Evolutionary conservation across 352 stramenopile species (phyloP), one percentile per base, ranked within the genome.

Genomic region (Chrysophaeum taylorii): DNA sequence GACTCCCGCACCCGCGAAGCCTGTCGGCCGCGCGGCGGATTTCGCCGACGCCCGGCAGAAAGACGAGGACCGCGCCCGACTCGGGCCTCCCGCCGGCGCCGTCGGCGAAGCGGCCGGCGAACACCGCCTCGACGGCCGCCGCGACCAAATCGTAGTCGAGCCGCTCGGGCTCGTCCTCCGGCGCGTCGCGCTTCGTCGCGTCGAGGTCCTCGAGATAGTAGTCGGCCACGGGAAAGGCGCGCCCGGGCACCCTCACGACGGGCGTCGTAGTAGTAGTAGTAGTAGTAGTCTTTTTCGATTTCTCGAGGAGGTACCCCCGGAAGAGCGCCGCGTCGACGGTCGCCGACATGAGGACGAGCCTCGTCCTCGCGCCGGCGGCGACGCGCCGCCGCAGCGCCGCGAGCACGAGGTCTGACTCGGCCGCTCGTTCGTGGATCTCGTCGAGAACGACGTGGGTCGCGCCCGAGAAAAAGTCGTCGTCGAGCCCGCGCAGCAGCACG

Each of bases 381-480:
- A 82, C 33, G 15, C 84, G 68, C 7, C 54, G 31, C 78, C n/a
- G 73, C 15, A 97, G 76, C 72, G 97, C 91, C 27, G 92, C 90
- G 25, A 98, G 82, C 41, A 98, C 75, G 61, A 97, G 97, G 63
- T 98, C 92, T 14, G 87, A 94, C 73, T 97, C 87, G n/a, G 96
- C 82, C 45, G 92, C 85, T 25, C 92, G 87, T 77, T 97, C 92
- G 75, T 97, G 90, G 38, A 97, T 92, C 77, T 98, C 94, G 76
- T 98, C 94, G 0, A 98, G 86, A 70, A 98, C 92, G 41, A 98
- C 84, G 76, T 97, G 90, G 33, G 87, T 95, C n/a, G n/a, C n/a
- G n/a, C n/a, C n/a, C n/a, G n/a, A n/a, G n/a, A n/a, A n/a, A n/a
- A n/a, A n/a, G n/a, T n/a, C n/a, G n/a, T n/a, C n/a, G n/a, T n/a